Conservation (phyloP, 1,284 basidiomycete genomes). For the Sanguinoderma infundibulare region DNA sequence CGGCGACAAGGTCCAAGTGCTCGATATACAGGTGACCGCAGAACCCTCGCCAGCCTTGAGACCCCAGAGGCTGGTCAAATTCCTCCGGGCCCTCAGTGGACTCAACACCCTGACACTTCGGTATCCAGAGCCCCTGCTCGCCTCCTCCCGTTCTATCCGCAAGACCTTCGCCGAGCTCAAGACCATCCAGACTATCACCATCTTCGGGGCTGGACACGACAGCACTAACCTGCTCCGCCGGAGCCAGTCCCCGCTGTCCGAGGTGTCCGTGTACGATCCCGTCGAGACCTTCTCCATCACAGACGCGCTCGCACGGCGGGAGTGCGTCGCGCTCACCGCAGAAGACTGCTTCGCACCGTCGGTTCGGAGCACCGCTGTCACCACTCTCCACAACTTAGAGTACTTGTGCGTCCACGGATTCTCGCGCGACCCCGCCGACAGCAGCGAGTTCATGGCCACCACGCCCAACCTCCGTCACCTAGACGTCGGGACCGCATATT, state of each 20-base stretch:
- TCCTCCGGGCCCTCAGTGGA: neutral
- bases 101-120: neutral
- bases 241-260: neutral
- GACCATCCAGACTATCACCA: neutral
- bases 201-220: neutral
- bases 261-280: neutral
- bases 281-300: neutral
- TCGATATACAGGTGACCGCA: neutral
- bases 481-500: neutral
- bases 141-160: neutral
- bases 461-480: neutral
- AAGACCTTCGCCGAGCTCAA: neutral
- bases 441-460: neutral
- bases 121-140: neutral
- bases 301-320: neutral
- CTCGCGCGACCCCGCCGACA: neutral
- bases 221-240: neutral
- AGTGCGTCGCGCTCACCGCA: neutral
- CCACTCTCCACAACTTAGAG: neutral
- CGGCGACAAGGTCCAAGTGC: neutral
- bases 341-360: neutral
- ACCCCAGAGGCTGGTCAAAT: neutral
- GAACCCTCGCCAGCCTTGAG: neutral
- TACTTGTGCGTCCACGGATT: neutral
- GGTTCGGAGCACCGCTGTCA: neutral